phyloP scores from a whole-genome alignment of 495 filamentous ascomycete species.

The Trichocladium uniseriatum region DNA sequence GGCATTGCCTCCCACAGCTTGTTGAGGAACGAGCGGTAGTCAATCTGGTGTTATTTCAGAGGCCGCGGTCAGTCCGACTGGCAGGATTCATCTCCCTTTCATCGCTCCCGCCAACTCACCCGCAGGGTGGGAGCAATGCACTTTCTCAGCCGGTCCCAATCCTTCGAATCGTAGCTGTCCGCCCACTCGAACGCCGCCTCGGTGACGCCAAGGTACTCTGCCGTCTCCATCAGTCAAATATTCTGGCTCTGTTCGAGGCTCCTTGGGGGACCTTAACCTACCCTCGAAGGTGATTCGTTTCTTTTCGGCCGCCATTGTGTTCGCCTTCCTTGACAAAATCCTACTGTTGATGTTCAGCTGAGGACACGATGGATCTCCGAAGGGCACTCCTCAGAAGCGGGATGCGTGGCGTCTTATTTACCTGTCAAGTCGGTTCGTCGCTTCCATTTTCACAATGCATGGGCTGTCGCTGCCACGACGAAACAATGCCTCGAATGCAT shows the following conservation, averaged over 20 bases:
- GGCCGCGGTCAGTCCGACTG: not conserved
- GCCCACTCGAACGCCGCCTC: conserved; percentile 64
- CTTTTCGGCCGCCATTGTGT: conserved; percentile 21
- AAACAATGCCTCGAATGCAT: not conserved
- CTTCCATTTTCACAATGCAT: not conserved
- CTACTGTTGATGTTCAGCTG: not conserved
- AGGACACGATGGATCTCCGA: not conserved
- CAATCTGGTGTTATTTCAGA: conserved; percentile 34
- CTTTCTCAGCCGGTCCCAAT: conserved; percentile 61
- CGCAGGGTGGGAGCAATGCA: conserved; percentile 65
- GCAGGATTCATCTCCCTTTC: not conserved
- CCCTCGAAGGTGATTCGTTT: conserved; percentile 28
- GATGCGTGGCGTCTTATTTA: not conserved
- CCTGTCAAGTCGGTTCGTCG: not conserved
- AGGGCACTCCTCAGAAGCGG: not conserved
- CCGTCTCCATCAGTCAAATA: conserved; percentile 3
- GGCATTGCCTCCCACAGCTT: conserved; percentile 64
- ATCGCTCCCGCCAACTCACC: conserved; percentile 24
- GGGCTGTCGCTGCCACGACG: not conserved
- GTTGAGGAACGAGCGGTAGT: conserved; percentile 68
- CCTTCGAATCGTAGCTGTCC: conserved; percentile 75
- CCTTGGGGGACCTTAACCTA: not conserved
- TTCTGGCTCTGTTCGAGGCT: not conserved
- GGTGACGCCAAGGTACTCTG: conserved; percentile 45
- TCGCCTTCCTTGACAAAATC: not conserved